These are phyloP conservation scores for Orbilia quercus DNA, from an alignment of 2,329 filamentous ascomycete species.

Conservation along the genomic window DNA sequence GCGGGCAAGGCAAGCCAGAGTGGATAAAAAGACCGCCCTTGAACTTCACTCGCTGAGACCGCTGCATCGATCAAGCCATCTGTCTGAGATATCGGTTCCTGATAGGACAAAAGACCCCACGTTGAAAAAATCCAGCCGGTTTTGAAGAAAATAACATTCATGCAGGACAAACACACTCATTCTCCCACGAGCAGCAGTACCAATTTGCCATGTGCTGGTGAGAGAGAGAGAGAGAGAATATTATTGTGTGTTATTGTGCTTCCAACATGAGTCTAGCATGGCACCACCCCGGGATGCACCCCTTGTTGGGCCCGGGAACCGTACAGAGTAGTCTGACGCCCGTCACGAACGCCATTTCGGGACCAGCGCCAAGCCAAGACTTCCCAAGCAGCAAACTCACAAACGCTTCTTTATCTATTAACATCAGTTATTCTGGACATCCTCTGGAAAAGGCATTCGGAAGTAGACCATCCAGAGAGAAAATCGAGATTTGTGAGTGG, in stretches of 20 bases:
- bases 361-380: not conserved
- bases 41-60: slow-evolving; percentile 7
- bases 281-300: too few species aligned
- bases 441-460: too few species aligned
- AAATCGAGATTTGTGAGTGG: not conserved
- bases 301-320: slow-evolving; percentile 12
- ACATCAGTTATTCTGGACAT: too few species aligned
- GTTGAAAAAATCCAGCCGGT: slow-evolving; percentile 21
- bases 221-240: not conserved
- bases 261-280: slow-evolving; percentile 36
- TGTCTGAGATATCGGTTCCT: slow-evolving; percentile 40
- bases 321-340: slow-evolving; percentile 8
- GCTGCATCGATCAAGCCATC: slow-evolving; percentile 44
- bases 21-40: slow-evolving; percentile 17
- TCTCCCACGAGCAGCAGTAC: too few species aligned
- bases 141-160: not conserved
- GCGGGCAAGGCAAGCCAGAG: slow-evolving; percentile 3
- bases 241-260: not conserved
- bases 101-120: slow-evolving; percentile 39
- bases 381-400: too few species aligned
- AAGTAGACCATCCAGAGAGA: too few species aligned
- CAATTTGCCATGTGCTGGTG: too few species aligned
- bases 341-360: slow-evolving; percentile 29
- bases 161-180: slow-evolving; percentile 14
- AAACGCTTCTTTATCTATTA: too few species aligned